These are phyloP conservation scores for Psilocybe tampanensis DNA, from an alignment of 768 basidiomycete species.

Conservation along the genomic window DNA sequence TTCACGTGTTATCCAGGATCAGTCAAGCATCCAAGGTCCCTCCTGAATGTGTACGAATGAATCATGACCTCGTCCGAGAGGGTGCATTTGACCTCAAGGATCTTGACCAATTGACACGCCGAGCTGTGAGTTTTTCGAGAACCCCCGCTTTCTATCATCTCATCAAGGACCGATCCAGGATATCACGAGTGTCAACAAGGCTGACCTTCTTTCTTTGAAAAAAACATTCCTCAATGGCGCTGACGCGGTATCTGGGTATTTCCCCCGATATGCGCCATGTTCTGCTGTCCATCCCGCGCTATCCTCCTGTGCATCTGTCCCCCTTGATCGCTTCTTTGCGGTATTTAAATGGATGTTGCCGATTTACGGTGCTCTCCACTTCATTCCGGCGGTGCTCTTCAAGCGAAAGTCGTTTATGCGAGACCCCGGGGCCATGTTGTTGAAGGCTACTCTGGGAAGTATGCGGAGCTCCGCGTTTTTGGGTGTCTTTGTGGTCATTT, in stretches of 20 bases:
- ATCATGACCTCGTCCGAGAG: conserved; percentile 59
- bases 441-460: conserved; percentile 70
- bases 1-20: conserved; percentile 54
- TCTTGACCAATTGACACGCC: conserved; percentile 54
- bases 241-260: conserved; percentile 31
- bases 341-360: conserved; percentile 87
- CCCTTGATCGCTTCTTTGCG: conserved; percentile 70
- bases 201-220: conserved; percentile 47
- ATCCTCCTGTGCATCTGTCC: conserved; percentile 60
- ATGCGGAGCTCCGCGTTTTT: conserved; percentile 86
- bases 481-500: conserved; percentile 79
- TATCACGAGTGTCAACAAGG: conserved; percentile 52
- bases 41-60: conserved; percentile 58
- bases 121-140: conserved; percentile 40
- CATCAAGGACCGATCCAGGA: conserved; percentile 36
- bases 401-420: conserved; percentile 66
- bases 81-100: conserved; percentile 56
- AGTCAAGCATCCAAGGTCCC: conserved; percentile 67
- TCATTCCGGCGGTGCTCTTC: conserved; percentile 86
- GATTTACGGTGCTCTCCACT: conserved; percentile 87
- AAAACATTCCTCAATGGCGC: conserved; percentile 32
- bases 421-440: conserved; percentile 67
- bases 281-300: conserved; percentile 76
- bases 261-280: conserved; percentile 63
- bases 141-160: neutral